These are phyloP conservation scores for Schwanniomyces vanrijiae DNA, from an alignment of 805 yeast genomes.

Conservation along the genomic window DNA sequence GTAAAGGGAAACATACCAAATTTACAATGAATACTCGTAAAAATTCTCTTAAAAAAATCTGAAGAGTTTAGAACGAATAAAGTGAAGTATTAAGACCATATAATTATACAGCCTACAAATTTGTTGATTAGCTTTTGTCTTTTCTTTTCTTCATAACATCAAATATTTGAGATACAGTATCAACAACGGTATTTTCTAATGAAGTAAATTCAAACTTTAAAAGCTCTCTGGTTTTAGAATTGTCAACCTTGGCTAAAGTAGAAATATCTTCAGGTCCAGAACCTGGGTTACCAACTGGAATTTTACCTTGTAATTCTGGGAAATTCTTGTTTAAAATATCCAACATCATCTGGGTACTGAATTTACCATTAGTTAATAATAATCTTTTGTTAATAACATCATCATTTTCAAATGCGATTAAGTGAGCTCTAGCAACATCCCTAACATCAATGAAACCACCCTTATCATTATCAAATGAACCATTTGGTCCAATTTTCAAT, in stretches of 20 bases:
- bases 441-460: constrained; percentile 21
- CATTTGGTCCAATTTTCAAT: constrained; percentile 14
- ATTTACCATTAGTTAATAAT: constrained; percentile 20
- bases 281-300: constrained; percentile 36
- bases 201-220: constrained; percentile 38
- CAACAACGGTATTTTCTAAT: constrained; percentile 41
- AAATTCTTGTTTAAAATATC: constrained; percentile 19
- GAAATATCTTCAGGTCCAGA: constrained; percentile 25
- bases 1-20: no score
- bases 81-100: no score
- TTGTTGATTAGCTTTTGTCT: neutral
- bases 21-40: no score
- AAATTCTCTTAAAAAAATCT: neutral
- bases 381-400: constrained; percentile 22
- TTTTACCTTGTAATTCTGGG: constrained; percentile 23
- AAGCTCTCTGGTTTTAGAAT: constrained; percentile 31
- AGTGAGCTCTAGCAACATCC: constrained; percentile 23
- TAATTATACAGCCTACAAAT: no score
- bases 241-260: constrained; percentile 30
- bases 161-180: constrained; percentile 34
- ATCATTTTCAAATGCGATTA: constrained; percentile 17
- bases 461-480: constrained; percentile 5
- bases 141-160: neutral
- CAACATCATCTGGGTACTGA: constrained; percentile 20
- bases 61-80: no score